These are phyloP conservation scores for Colletotrichum melonis DNA, from an alignment of 2,329 filamentous ascomycete genomes.

Conservation along the genomic window DNA sequence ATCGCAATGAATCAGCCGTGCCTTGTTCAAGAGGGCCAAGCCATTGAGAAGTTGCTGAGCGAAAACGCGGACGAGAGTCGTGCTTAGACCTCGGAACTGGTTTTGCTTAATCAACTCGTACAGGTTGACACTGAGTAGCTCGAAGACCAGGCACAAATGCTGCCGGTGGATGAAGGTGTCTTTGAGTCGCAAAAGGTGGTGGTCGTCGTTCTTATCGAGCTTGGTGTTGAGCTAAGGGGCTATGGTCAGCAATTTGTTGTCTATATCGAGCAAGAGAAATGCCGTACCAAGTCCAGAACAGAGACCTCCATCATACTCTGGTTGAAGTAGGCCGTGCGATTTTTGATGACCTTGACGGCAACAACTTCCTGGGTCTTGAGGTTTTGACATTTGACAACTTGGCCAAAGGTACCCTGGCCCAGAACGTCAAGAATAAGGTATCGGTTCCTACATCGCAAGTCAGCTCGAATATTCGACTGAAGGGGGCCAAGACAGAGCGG, in stretches of 20 bases:
- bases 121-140: slow-evolving; percentile 94
- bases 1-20: slow-evolving; percentile 96
- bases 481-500: background rate
- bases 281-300: slow-evolving; percentile 86
- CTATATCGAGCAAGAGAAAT: background rate
- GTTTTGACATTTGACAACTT: slow-evolving; percentile 99
- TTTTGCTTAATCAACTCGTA: slow-evolving; percentile 99
- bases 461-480: slow-evolving; percentile 26
- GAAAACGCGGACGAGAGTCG: slow-evolving; percentile 95
- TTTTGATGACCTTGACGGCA: slow-evolving; percentile 99
- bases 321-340: slow-evolving; percentile 98
- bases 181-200: slow-evolving; percentile 92
- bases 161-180: slow-evolving; percentile 99
- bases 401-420: slow-evolving; percentile 96
- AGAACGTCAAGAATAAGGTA: slow-evolving; percentile 98
- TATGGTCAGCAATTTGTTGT: slow-evolving; percentile 21
- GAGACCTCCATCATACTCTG: slow-evolving; percentile 99
- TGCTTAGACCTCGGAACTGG: slow-evolving; percentile 96
- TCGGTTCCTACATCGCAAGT: slow-evolving; percentile 72
- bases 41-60: slow-evolving; percentile 96
- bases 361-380: slow-evolving; percentile 98
- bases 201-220: slow-evolving; percentile 99
- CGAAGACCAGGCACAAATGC: slow-evolving; percentile 96
- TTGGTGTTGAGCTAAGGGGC: slow-evolving; percentile 86
- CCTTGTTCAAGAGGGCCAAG: slow-evolving; percentile 92